These are phyloP conservation scores for Colletotrichum sp. DNA, from an alignment of 2,329 filamentous ascomycete species.

Conservation along the genomic window DNA sequence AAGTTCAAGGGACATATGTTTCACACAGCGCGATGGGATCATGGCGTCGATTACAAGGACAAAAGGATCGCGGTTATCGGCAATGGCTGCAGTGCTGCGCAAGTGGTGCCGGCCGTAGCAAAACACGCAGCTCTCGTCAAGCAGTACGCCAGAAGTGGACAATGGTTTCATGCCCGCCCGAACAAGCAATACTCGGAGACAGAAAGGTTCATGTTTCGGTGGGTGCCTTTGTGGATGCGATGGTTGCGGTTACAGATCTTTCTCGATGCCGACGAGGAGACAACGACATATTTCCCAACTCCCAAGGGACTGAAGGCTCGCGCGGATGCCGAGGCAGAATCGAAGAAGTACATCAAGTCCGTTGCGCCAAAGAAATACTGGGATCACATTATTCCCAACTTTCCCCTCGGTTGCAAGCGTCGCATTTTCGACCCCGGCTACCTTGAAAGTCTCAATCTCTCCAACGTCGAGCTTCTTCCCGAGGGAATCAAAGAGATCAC, in stretches of 20 bases:
- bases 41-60: constrained; percentile 26
- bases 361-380: constrained; percentile 31
- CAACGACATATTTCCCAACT: constrained; percentile 16
- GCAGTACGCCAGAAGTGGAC: constrained; percentile 27
- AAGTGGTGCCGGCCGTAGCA: constrained; percentile 38
- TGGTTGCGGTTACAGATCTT: constrained; percentile 23
- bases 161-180: constrained; percentile 29
- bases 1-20: constrained; percentile 37
- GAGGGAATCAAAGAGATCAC: constrained; percentile 28
- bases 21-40: constrained; percentile 39
- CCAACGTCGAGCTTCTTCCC: constrained; percentile 34
- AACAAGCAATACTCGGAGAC: constrained; percentile 15
- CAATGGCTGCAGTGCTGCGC: constrained; percentile 38
- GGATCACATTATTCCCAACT: constrained; percentile 33
- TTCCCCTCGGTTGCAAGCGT: constrained; percentile 39
- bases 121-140: constrained; percentile 3
- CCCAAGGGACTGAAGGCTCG: constrained; percentile 17
- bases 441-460: constrained; percentile 29
- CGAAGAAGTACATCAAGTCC: constrained; percentile 29
- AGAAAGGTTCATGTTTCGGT: constrained; percentile 27
- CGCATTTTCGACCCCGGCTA: constrained; percentile 39
- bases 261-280: constrained; percentile 27
- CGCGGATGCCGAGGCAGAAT: not conserved
- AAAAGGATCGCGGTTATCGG: constrained; percentile 42
- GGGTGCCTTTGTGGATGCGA: constrained; percentile 25